Conservation (phyloP, 2,329 filamentous ascomycete species). For the Periconia macrospinosa region DNA sequence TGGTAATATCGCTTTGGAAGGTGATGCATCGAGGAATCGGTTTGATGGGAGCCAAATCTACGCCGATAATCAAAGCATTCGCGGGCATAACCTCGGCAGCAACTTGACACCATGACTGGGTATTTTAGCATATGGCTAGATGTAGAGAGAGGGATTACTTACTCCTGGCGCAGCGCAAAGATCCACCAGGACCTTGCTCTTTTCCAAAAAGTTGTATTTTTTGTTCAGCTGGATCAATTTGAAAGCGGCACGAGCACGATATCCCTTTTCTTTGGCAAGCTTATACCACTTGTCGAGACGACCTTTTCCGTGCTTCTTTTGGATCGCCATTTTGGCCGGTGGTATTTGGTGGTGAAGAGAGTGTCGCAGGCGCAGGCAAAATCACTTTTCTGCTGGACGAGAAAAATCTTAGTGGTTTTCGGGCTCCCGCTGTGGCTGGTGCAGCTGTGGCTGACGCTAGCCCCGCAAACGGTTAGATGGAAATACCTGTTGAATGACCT, state of each 20-base stretch:
- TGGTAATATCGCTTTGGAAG: slow-evolving; percentile 98
- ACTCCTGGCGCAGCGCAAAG: slow-evolving; percentile 90
- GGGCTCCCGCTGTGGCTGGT: background rate
- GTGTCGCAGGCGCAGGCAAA: background rate
- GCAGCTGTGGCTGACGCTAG: background rate
- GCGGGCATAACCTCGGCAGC: slow-evolving; percentile 71
- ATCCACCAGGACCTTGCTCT: slow-evolving; percentile 94
- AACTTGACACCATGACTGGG: slow-evolving; percentile 80
- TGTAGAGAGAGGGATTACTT: slow-evolving; percentile 17
- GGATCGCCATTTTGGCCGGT: slow-evolving; percentile 74
- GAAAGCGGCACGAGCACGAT: slow-evolving; percentile 92
- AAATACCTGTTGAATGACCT: too few species aligned
- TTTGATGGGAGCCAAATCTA: slow-evolving; percentile 94
- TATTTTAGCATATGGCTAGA: background rate
- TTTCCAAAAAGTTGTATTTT: slow-evolving; percentile 97
- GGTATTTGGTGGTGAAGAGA: slow-evolving; percentile 7
- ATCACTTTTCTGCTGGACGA: background rate
- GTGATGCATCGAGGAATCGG: slow-evolving; percentile 90
- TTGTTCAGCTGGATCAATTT: slow-evolving; percentile 98
- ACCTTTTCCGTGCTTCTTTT: slow-evolving; percentile 98
- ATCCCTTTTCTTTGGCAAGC: slow-evolving; percentile 97
- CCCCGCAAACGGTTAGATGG: too few species aligned
- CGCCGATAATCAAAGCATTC: slow-evolving; percentile 87
- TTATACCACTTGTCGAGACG: slow-evolving; percentile 99
- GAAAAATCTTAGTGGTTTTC: slow-evolving; percentile 15